These are phyloP conservation scores for Beauveria varroae DNA, from an alignment of 2,329 filamentous ascomycete species.

Conservation along the genomic window DNA sequence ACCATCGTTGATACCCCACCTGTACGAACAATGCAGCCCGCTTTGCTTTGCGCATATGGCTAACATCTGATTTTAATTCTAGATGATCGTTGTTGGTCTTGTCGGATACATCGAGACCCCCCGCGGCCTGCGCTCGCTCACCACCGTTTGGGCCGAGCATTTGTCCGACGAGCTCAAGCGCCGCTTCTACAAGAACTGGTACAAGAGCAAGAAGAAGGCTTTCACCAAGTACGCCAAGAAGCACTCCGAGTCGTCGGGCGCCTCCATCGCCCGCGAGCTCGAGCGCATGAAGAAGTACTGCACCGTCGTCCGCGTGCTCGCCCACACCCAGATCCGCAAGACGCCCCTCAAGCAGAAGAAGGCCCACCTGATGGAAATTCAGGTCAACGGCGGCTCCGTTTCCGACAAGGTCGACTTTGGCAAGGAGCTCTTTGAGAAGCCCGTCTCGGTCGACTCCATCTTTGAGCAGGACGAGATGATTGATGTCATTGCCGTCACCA, in stretches of 20 bases:
- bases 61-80: constrained; percentile 49
- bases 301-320: constrained; percentile 97
- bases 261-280: constrained; percentile 90
- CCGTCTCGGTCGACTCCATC: constrained; percentile 82
- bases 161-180: constrained; percentile 97
- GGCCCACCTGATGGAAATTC: constrained; percentile 99
- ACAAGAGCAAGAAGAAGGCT: constrained; percentile 99
- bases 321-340: constrained; percentile 99
- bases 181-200: constrained; percentile 99
- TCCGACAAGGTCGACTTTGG: constrained; percentile 97
- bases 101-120: constrained; percentile 99
- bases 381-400: constrained; percentile 95
- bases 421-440: constrained; percentile 97
- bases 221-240: constrained; percentile 99
- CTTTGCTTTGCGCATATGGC: constrained; percentile 67
- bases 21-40: constrained; percentile 82
- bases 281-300: constrained; percentile 99
- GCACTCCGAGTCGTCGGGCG: constrained; percentile 88
- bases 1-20: constrained; percentile 88
- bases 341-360: constrained; percentile 99
- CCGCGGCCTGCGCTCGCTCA: constrained; percentile 97
- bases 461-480: constrained; percentile 99
- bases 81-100: constrained; percentile 99
- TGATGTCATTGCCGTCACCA: constrained; percentile 98
- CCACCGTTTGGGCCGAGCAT: constrained; percentile 99